phyloP scores from a whole-genome alignment of 1,284 basidiomycete species.

The Leccinum fuscescens region DNA sequence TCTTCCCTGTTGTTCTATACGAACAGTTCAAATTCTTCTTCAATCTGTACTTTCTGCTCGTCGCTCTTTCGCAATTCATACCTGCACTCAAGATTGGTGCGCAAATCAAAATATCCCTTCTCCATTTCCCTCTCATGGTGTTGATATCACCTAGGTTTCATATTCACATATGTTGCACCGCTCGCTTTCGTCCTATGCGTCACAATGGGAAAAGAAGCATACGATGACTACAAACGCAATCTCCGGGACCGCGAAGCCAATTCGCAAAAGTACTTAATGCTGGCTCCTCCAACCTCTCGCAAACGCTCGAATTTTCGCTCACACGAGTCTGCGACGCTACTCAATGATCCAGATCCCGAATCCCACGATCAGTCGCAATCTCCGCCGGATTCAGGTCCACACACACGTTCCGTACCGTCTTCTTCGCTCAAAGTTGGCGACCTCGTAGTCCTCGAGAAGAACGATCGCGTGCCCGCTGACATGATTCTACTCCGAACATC shows the following conservation, averaged over 20 bases:
- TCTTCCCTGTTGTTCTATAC: conserved; percentile 95
- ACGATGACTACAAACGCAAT: conserved; percentile 95
- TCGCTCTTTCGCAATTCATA: conserved; percentile 94
- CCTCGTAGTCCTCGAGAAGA: conserved; percentile 91
- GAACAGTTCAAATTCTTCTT: conserved; percentile 99
- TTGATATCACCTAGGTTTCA: conserved; percentile 64
- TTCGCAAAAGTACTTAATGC: conserved; percentile 84
- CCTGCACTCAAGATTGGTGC: conserved; percentile 93
- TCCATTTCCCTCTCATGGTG: background rate
- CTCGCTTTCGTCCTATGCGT: conserved; percentile 92
- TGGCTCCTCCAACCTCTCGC: conserved; percentile 51
- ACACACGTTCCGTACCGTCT: conserved; percentile 81
- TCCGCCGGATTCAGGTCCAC: conserved; percentile 39
- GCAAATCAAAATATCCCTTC: conserved; percentile 23
- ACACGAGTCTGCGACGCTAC: conserved; percentile 21
- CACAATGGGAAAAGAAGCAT: conserved; percentile 98
- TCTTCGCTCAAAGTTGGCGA: conserved; percentile 91
- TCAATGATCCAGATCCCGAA: conserved; percentile 21
- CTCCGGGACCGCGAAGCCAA: conserved; percentile 93
- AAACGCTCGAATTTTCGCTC: conserved; percentile 37
- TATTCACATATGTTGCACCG: conserved; percentile 94
- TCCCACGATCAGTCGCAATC: conserved; percentile 16
- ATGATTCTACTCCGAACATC: conserved; percentile 88
- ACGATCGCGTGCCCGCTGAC: conserved; percentile 95
- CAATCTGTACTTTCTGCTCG: conserved; percentile 98